Evolutionary conservation across 2,329 filamentous ascomycete genomes (phyloP), one percentile per base, ranked within the genome.

Genomic region (Hymenoscyphus infarciens): DNA sequence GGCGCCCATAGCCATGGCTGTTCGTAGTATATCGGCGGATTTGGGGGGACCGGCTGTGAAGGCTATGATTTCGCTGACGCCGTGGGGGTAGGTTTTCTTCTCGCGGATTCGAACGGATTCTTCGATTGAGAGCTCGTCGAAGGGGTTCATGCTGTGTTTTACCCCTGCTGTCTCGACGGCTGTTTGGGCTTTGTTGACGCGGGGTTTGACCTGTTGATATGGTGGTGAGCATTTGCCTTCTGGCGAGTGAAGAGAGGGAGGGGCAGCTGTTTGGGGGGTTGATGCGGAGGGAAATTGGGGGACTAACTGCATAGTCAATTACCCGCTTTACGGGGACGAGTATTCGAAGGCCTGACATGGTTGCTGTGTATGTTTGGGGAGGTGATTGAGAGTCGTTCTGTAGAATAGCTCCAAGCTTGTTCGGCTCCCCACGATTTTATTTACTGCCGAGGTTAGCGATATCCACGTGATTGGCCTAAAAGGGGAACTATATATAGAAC

Each of bases 91-190:
- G 61, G 79, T 77, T 77, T 91, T 90, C 81, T 91, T 90, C 77
- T 98, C 94, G 77, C 95, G 93, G 75, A 99, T 89, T 49, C 91
- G 92, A 59, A 97, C 91, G 59, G 93, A 91, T 81, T 98, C 95
- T 80, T 99, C 95, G 77, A 99, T 87, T 53, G 92, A 96, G 74
- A 99, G 90, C 78, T 99, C 95, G 82, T 99, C 95, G 80, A 99
- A 99, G 22, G 95, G 95, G 83, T 98, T 99, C 86, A 99, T 94
- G 76, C 89, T 93, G 84, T 98, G 94, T 80, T 98, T 98, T 74
- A 98, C 92, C 70, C 91, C 91, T 68, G 88, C 83, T 61, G 91
- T 97, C 79, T 97, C 94, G 78, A 99, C 89, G 74, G 87, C 94
- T 65, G 94, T 97, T 78, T 86, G 82, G 68, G 85, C 79, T 76